Base-by-base conservation (phyloP, 768 basidiomycete species). In the Rickenella mellea region DNA sequence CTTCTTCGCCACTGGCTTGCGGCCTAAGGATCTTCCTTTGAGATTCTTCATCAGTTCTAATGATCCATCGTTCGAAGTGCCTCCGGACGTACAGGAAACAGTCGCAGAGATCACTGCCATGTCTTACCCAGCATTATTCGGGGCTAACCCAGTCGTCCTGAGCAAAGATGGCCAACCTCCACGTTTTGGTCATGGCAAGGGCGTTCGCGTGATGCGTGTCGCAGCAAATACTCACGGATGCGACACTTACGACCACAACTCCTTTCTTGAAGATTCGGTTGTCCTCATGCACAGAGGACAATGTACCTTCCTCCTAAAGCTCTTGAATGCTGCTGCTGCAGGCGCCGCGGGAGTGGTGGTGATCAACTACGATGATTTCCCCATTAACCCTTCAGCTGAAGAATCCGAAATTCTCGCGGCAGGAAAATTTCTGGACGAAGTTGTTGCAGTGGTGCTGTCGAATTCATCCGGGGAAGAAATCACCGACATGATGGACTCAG, bases 261-360 rank as follows among this genome's bases (percentile, higher is more conserved):
- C 57, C 4, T 73, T 78, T 48, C 59, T 64, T 9, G 68, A 71
- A 37, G 31, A 46, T 12, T 73, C 68, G 31, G 68, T 76, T 4
- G 56, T 91, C 19, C 55, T 96, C 12, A 67, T 84, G 12, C 68
- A 68, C 32, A 74, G 94, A 22, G 94, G 94, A 5, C 74, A 69
- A 4, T 98, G 94, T 59, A 83, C 90, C 7, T 97, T 98, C 62
- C 60, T 89, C 11, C 74, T 87, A 49, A 99, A 99, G 63, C 68
- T 93, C 12, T 39, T 77, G 10, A 48, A 69, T 33, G 92, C 91
- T 4, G 70, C 71, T 14, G 62, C 68, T 7, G 84, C 80, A 1
- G 82, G 77, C 1, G 89, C 90, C 4, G 71, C 72, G 0, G 93
- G 89, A 1, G 75, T 92, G 7, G 61, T 98, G 11, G 78, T 94